These are phyloP conservation scores for Lactifluus subvellereus DNA, from an alignment of 768 basidiomycete genomes.

Conservation along the genomic window DNA sequence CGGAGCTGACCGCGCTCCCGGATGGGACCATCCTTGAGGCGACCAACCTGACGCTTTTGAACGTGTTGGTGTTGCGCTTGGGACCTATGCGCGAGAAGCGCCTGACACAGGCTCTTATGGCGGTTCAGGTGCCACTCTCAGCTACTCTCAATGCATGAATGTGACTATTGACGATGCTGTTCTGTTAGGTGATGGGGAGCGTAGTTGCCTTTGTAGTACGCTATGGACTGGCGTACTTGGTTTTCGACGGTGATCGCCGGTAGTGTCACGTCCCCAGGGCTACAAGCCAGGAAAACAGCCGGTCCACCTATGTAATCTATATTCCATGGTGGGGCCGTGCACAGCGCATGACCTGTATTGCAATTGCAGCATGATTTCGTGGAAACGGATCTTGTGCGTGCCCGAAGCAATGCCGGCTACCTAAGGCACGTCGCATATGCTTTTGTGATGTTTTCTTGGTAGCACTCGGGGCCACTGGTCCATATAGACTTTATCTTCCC, in stretches of 20 bases:
- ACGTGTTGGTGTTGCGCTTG: conserved; percentile 69
- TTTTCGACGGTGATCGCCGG: conserved; percentile 90
- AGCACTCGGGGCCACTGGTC: background rate
- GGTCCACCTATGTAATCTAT: too few species aligned
- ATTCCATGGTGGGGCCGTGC: background rate
- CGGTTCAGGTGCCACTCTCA: conserved; percentile 52
- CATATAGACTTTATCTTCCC: background rate
- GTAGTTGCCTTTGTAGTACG: conserved; percentile 76
- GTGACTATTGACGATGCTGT: background rate
- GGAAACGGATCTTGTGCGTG: background rate
- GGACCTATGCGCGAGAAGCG: conserved; percentile 84
- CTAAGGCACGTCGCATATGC: background rate
- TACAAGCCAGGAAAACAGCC: too few species aligned
- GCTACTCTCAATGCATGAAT: background rate
- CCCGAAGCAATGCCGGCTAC: background rate
- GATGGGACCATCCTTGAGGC: conserved; percentile 56
- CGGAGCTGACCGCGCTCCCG: conserved; percentile 53
- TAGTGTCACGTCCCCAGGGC: conserved; percentile 30
- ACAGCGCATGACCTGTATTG: background rate
- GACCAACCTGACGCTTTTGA: conserved; percentile 90
- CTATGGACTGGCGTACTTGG: conserved; percentile 82
- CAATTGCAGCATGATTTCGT: background rate
- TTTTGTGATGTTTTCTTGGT: background rate
- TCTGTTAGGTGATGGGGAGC: conserved; percentile 61
- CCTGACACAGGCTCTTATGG: conserved; percentile 68